Base-by-base conservation (phyloP, 345 rosid species). In the Gossypium arboreum region DNA sequence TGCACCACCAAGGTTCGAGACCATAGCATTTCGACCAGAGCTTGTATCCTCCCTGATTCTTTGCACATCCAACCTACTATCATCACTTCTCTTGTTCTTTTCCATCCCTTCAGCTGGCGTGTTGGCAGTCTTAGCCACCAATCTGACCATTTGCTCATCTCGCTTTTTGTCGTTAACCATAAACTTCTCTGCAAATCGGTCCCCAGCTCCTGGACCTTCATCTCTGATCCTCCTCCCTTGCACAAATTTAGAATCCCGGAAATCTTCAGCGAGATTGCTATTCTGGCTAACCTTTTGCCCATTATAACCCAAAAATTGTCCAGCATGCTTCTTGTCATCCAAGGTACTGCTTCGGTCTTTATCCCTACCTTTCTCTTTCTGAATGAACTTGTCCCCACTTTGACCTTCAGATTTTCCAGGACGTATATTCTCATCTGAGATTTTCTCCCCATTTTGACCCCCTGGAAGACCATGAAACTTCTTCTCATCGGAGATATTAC, bases 181-280 rank as follows among this genome's bases (percentile, higher is more conserved):
- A 74, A 76, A 61, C 72, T 79, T 87, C 61, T 80, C 84, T 43
- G 63, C 81, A 68, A 27, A 20, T 71, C 73, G 79, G 47, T 44
- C 78, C 61, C 74, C 78, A 62, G 62, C 60, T 74, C 79, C 41
- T 34, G 41, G 41, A 15, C 62, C 80, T 55, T 79, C 91, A 79
- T 77, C 84, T 77, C 82, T 78, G 43, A 80, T 69, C 68, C 85
- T 78, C 82, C 76, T 83, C 6, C 75, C 86, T 71, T 83, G 87
- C 47, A 80, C 75, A 71, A 80, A 65, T 67, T 79, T 79, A 74
- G 81, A 60, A 74, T 80, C 81, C 66, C 56, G 68, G 51, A 65
- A 18, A 61, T 78, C 73, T 52, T 22, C 79, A 41, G 74, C 57
- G 54, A 65, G 57, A 75, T 55, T 70, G 75, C 68, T 81, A 68